Percentiles rank a stretch among this genome's conserved stretches.
phyloP scores from a whole-genome alignment of 176 grass and related monocot genomes.

The Rhynchospora pubera region DNA sequence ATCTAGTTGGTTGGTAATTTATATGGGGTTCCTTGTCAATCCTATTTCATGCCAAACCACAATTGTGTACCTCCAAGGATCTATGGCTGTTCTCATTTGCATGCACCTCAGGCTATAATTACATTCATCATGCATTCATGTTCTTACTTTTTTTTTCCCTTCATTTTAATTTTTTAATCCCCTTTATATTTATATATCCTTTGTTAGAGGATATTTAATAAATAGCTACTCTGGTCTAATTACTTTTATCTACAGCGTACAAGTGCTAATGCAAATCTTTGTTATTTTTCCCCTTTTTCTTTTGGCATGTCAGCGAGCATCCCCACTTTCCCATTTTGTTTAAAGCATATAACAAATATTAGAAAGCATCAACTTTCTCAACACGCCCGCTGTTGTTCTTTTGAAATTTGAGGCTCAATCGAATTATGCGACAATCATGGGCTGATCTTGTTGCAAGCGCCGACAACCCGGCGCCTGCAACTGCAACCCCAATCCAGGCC shows the following conservation, averaged over 20 bases:
- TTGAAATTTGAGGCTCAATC: constrained; percentile 21
- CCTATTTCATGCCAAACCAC: too few relatives aligned
- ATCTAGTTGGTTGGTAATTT: too few relatives aligned
- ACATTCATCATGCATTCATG: neutral
- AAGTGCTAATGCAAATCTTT: constrained; percentile 1
- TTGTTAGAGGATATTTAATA: neutral
- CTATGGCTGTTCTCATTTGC: neutral
- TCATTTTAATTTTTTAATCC: too few relatives aligned
- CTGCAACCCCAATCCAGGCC: constrained; percentile 22
- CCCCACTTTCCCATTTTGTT: neutral
- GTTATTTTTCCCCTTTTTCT: neutral
- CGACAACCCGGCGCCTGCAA: constrained; percentile 79
- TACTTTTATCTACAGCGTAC: neutral
- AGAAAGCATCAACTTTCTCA: constrained; percentile 5
- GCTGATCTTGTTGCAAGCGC: constrained; percentile 98
- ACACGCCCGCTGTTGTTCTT: neutral
- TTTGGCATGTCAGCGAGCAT: neutral
- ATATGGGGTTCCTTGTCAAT: too few relatives aligned
- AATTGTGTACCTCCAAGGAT: neutral
- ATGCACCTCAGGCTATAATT: neutral
- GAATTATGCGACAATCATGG: constrained; percentile 99
- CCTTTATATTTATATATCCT: neutral
- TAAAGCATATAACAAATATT: neutral
- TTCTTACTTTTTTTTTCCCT: too few relatives aligned
- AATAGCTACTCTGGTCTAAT: neutral